These are phyloP conservation scores for Clarireedia homoeocarpa DNA, from an alignment of 2,329 filamentous ascomycete genomes.

Conservation along the genomic window DNA sequence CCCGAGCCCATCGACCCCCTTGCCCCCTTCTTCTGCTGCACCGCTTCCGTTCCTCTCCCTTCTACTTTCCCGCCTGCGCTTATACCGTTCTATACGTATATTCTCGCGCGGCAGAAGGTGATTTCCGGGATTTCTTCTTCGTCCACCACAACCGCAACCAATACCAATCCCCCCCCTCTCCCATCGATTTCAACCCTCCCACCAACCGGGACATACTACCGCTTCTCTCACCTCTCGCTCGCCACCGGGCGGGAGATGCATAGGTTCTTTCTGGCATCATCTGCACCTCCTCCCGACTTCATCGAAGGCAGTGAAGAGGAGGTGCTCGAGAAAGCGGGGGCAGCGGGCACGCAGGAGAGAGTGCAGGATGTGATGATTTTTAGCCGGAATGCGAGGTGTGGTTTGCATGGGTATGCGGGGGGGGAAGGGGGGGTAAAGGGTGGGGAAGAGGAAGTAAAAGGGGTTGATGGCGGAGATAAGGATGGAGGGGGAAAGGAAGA, in stretches of 20 bases:
- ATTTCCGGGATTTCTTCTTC: background rate
- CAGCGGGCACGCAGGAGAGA: background rate
- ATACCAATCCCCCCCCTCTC: background rate
- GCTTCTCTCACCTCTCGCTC: background rate
- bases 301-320: background rate
- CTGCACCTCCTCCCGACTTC: background rate
- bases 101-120: background rate
- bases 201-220: background rate
- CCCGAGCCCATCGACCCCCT: background rate
- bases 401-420: background rate
- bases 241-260: conserved; percentile 1
- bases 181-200: background rate
- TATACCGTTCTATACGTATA: background rate
- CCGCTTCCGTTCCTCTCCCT: background rate
- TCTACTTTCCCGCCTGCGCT: background rate
- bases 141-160: background rate
- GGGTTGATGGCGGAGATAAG: no score
- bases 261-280: background rate
- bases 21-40: background rate
- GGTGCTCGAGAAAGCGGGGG: background rate
- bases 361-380: conserved; percentile 8
- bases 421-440: no score
- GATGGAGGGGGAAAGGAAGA: no score
- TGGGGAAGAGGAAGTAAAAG: no score
- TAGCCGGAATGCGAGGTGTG: conserved; percentile 6